A percentile compares a stretch with the other conserved stretches of the same genome.
Evolutionary conservation across 2,329 filamentous ascomycete genomes (phyloP).

Genomic region (Cryoendolithus antarcticus): DNA sequence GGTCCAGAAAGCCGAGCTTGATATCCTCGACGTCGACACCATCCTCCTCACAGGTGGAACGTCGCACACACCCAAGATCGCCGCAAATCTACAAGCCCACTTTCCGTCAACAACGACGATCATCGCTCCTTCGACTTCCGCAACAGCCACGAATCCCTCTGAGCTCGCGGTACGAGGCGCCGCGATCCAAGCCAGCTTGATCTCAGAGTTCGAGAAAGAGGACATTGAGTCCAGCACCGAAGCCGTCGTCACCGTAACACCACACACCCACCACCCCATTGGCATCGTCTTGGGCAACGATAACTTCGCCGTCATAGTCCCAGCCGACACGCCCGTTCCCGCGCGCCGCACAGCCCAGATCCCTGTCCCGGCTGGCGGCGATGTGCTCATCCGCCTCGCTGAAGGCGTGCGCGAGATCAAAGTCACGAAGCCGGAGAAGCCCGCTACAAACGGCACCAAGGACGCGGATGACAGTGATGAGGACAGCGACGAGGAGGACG

Average conservation of each 20-base stretch:
- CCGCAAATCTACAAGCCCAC: constrained; percentile 61
- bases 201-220: constrained; percentile 84
- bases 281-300: constrained; percentile 61
- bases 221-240: constrained; percentile 96
- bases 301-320: constrained; percentile 68
- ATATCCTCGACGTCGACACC: constrained; percentile 87
- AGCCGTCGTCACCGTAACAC: constrained; percentile 84
- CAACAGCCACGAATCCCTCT: constrained; percentile 79
- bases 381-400: constrained; percentile 76
- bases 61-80: constrained; percentile 87
- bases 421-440: constrained; percentile 74
- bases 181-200: constrained; percentile 85
- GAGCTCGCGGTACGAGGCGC: constrained; percentile 82
- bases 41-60: constrained; percentile 87
- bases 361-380: constrained; percentile 63
- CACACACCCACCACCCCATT: constrained; percentile 78
- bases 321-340: constrained; percentile 78
- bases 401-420: constrained; percentile 89
- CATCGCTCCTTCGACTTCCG: constrained; percentile 67
- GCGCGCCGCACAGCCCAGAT: constrained; percentile 76
- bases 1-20: constrained; percentile 82
- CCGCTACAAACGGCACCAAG: constrained; percentile 44
- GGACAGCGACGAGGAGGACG: constrained; percentile 60
- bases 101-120: constrained; percentile 73
- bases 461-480: constrained; percentile 50